A percentile compares a stretch with the other conserved stretches of the same genome.
phyloP scores from a whole-genome alignment of 2,329 filamentous ascomycete genomes.

The Ceratocystiopsis sp. region DNA sequence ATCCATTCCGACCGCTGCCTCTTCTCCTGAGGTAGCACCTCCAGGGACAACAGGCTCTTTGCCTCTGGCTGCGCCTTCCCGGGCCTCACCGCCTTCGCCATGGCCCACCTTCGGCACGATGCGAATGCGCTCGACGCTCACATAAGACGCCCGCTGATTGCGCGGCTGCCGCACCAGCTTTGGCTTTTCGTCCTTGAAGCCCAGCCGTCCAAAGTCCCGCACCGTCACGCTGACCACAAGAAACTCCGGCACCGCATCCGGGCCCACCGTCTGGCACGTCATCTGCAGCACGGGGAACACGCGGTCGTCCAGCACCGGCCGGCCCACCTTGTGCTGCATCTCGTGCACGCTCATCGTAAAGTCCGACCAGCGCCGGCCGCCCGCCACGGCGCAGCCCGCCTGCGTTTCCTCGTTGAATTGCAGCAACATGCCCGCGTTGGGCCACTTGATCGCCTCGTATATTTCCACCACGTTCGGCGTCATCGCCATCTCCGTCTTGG shows the following conservation, averaged over 20 bases:
- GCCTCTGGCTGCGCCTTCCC: too few relatives aligned
- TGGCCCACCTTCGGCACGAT: slow-evolving; percentile 15
- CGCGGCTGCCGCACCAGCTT: slow-evolving; percentile 23
- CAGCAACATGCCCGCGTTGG: slow-evolving; percentile 23
- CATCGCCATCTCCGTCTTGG: slow-evolving; percentile 37
- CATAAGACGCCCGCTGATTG: slow-evolving; percentile 42
- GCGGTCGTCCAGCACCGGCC: slow-evolving; percentile 41
- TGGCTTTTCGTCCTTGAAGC: slow-evolving; percentile 12
- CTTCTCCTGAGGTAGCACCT: too few relatives aligned
- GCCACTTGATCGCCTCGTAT: slow-evolving; percentile 25
- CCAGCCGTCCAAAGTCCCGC: slow-evolving; percentile 15
- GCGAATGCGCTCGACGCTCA: slow-evolving; percentile 45
- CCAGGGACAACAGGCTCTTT: too few relatives aligned
- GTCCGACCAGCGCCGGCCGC: slow-evolving; percentile 17
- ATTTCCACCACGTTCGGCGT: slow-evolving; percentile 37
- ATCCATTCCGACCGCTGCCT: too few relatives aligned
- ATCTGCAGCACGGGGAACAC: slow-evolving; percentile 51
- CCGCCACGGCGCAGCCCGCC: slow-evolving; percentile 14
- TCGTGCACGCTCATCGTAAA: slow-evolving; percentile 39
- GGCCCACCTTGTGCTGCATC: slow-evolving; percentile 46
- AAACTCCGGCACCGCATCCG: slow-evolving; percentile 24
- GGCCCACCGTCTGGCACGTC: slow-evolving; percentile 26
- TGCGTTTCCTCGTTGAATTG: slow-evolving; percentile 13
- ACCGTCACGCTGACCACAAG: slow-evolving; percentile 40
- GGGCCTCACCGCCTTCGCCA: too few relatives aligned